Percentiles rank a stretch among this genome's conserved stretches.
These are phyloP conservation scores for Venturia oleaginea DNA, from an alignment of 2,329 filamentous ascomycete genomes.

Conservation along the genomic window DNA sequence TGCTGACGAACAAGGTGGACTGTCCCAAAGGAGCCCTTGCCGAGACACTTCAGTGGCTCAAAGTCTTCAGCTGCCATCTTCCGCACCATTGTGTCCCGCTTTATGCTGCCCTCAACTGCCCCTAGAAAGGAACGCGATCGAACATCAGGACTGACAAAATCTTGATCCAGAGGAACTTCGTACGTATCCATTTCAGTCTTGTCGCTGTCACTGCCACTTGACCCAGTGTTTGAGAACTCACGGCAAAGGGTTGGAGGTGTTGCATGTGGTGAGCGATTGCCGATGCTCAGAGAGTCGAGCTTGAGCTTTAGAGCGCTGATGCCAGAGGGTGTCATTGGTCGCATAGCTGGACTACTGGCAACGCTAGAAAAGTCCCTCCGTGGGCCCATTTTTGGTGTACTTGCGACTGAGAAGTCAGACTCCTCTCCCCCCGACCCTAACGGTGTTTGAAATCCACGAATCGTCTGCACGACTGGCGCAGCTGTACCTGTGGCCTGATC, in stretches of 20 bases:
- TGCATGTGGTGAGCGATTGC: constrained; percentile 28
- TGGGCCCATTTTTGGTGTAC: constrained; percentile 34
- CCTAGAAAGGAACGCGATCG: constrained; percentile 27
- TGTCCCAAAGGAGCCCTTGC: constrained; percentile 93
- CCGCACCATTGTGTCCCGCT: constrained; percentile 44
- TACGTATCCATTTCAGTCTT: constrained; percentile 71
- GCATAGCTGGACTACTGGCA: constrained; percentile 43
- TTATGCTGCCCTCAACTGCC: constrained; percentile 44
- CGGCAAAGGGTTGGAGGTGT: constrained; percentile 20
- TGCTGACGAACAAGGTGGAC: constrained; percentile 89
- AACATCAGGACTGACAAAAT: constrained; percentile 64
- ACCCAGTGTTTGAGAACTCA: constrained; percentile 46
- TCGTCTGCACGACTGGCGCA: constrained; percentile 31
- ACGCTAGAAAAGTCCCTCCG: constrained; percentile 38
- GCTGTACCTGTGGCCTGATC: constrained; percentile 26
- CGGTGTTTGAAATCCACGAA: constrained; percentile 43
- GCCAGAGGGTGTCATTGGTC: constrained; percentile 46
- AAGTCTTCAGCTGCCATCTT: constrained; percentile 95
- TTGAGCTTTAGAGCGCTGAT: constrained; percentile 77
- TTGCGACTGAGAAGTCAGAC: constrained; percentile 39
- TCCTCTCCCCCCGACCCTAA: constrained; percentile 46
- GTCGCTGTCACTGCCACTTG: constrained; percentile 49
- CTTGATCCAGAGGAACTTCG: constrained; percentile 73
- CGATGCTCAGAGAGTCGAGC: constrained; percentile 67
- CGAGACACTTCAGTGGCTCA: constrained; percentile 79